Conservation (phyloP, 2,329 filamentous ascomycete genomes). For the Tolypocladium sp. region DNA sequence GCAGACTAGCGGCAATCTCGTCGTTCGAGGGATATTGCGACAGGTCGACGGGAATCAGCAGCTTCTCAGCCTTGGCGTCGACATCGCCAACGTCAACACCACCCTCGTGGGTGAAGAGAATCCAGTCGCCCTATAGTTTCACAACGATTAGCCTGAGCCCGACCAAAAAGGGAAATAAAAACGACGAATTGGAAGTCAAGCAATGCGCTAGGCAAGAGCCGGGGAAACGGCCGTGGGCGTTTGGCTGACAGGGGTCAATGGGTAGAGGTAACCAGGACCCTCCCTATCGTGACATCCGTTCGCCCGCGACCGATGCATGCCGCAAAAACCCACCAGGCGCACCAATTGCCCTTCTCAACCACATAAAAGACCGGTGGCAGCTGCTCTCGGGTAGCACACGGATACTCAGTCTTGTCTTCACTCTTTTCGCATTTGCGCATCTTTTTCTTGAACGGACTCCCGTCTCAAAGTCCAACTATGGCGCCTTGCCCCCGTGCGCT, state of each 20-base stretch:
- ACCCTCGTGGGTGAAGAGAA: slow-evolving; percentile 98
- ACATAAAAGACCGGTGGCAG: slow-evolving; percentile 7
- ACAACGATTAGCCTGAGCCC: slow-evolving; percentile 11
- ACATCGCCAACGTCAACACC: slow-evolving; percentile 99
- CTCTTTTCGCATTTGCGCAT: background rate
- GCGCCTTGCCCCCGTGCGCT: too few species aligned
- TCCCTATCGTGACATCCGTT: slow-evolving; percentile 28
- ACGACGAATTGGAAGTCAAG: background rate
- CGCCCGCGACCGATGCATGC: slow-evolving; percentile 15
- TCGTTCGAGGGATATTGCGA: slow-evolving; percentile 92
- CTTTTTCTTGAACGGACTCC: background rate
- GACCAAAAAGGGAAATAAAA: background rate
- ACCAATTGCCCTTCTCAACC: slow-evolving; percentile 1
- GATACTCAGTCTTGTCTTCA: background rate
- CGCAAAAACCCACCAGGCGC: background rate
- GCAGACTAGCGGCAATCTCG: slow-evolving; percentile 72
- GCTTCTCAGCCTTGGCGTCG: slow-evolving; percentile 97
- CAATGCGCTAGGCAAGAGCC: background rate
- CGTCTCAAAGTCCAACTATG: background rate
- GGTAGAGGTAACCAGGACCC: slow-evolving; percentile 6
- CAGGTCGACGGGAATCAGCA: slow-evolving; percentile 93
- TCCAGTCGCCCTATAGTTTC: slow-evolving; percentile 80
- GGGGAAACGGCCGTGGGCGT: background rate
- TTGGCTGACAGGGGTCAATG: slow-evolving; percentile 1
- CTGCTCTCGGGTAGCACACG: background rate